Evolutionary conservation across 1,284 basidiomycete species (phyloP).

Genomic region (Irpex sp.): DNA sequence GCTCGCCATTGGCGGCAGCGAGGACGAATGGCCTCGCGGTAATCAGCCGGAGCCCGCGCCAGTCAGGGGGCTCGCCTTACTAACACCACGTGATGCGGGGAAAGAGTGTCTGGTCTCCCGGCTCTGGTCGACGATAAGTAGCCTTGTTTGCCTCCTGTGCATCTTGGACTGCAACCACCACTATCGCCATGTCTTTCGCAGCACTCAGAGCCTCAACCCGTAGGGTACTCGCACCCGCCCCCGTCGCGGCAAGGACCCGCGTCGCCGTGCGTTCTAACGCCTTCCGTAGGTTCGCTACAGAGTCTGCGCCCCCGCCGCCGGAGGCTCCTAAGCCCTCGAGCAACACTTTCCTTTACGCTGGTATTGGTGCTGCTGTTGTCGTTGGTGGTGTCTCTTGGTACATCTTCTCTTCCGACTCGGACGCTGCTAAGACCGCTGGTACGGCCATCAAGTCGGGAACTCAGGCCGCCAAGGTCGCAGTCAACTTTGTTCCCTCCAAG

Average conservation of each 20-base stretch:
- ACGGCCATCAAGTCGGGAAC: conserved; percentile 55
- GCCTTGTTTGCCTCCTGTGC: neutral
- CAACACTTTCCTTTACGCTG: conserved; percentile 52
- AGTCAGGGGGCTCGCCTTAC: neutral
- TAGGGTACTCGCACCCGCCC: conserved; percentile 35
- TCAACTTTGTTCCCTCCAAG: conserved; percentile 65
- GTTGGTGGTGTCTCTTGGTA: conserved; percentile 54
- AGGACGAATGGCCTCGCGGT: neutral
- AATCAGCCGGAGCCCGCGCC: neutral
- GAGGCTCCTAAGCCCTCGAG: conserved; percentile 31
- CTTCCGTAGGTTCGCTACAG: conserved; percentile 57
- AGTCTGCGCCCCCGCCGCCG: conserved; percentile 26
- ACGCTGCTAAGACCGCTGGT: conserved; percentile 45
- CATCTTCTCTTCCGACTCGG: conserved; percentile 39
- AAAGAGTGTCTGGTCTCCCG: conserved; percentile 6
- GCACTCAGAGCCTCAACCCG: conserved; percentile 45
- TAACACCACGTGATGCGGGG: conserved; percentile 14
- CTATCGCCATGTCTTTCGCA: conserved; percentile 45
- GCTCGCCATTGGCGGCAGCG: neutral
- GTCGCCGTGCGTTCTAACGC: conserved; percentile 27
- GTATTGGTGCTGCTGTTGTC: conserved; percentile 48
- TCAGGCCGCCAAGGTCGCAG: conserved; percentile 58
- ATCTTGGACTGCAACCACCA: neutral
- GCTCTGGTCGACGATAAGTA: neutral
- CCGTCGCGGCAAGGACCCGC: conserved; percentile 31